Conservation (phyloP, 345 rosid genomes). For the Salix dunnii region DNA sequence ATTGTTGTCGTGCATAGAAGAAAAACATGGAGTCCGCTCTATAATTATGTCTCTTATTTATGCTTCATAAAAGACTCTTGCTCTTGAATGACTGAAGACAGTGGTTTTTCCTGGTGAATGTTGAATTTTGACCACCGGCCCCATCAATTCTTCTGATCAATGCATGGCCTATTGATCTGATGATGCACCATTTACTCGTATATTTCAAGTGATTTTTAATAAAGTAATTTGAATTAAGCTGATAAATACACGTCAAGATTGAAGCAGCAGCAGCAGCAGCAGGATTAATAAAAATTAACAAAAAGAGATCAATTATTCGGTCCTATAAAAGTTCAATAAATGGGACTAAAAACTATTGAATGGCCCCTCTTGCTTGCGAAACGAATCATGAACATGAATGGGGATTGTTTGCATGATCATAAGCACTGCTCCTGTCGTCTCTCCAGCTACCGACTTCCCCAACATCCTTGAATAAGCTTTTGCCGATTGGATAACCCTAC, state of each 20-base stretch:
- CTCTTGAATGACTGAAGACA: conserved; percentile 22
- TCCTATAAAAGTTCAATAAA: background rate
- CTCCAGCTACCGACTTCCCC: background rate
- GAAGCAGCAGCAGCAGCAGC: too few relatives aligned
- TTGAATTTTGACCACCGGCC: conserved; percentile 23
- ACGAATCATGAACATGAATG: conserved; percentile 11
- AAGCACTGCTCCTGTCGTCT: background rate
- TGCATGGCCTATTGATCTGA: background rate
- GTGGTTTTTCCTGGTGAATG: conserved; percentile 13
- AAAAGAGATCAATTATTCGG: conserved; percentile 12
- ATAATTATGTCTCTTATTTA: conserved; percentile 34
- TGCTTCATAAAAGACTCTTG: conserved; percentile 20
- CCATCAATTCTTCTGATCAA: conserved; percentile 4
- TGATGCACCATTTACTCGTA: background rate
- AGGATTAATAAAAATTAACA: background rate
- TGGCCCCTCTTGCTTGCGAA: background rate
- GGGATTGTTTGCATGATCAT: background rate
- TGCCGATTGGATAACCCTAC: background rate
- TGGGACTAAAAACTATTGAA: background rate
- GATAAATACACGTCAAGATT: background rate
- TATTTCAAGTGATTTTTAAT: too few relatives aligned
- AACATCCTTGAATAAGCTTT: background rate
- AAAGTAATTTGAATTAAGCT: background rate
- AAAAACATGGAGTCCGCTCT: conserved; percentile 32
- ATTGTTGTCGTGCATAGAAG: conserved; percentile 27